A percentile compares a stretch with the other conserved stretches of the same genome.
Conservation (phyloP, 1,284 basidiomycete genomes). For the Tilletiopsis washingtonensis region DNA sequence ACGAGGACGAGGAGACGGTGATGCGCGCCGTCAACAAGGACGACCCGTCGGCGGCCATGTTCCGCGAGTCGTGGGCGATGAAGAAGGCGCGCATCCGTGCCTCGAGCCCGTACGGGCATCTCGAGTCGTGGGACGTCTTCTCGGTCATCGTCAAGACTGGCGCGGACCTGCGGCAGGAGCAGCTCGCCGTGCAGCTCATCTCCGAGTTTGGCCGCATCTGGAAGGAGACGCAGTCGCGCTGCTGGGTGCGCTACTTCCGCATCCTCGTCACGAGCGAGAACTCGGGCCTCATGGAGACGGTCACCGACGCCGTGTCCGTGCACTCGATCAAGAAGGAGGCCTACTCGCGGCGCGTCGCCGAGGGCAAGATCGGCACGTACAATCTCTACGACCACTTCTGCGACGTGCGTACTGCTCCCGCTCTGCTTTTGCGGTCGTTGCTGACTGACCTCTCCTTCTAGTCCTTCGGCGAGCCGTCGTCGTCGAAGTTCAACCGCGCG, state of each 20-base stretch:
- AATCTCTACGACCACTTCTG: constrained; percentile 42
- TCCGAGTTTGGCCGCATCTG: constrained; percentile 87
- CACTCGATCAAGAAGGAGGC: constrained; percentile 99
- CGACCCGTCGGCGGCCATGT: constrained; percentile 83
- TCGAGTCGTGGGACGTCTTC: constrained; percentile 71
- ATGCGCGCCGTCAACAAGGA: constrained; percentile 85
- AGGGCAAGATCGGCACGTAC: constrained; percentile 25
- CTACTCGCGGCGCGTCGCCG: constrained; percentile 61
- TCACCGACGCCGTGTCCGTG: constrained; percentile 88
- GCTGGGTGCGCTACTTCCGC: constrained; percentile 54
- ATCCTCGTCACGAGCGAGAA: constrained; percentile 89
- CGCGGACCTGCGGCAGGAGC: constrained; percentile 92
- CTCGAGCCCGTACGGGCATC: constrained; percentile 87
- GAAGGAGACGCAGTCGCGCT: constrained; percentile 57
- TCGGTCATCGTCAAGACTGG: constrained; percentile 99
- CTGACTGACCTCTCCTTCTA: not conserved
- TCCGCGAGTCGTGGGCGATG: constrained; percentile 86
- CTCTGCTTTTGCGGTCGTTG: not conserved
- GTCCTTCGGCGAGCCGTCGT: constrained; percentile 34
- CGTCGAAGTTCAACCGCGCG: constrained; percentile 52
- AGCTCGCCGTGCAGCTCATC: constrained; percentile 91
- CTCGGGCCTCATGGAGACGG: constrained; percentile 62
- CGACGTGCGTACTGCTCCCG: constrained; percentile 6
- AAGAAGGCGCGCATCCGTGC: constrained; percentile 94
- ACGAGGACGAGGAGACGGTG: constrained; percentile 60